Conservation (phyloP, 305 asterid species). For the Solanum hybrid region DNA sequence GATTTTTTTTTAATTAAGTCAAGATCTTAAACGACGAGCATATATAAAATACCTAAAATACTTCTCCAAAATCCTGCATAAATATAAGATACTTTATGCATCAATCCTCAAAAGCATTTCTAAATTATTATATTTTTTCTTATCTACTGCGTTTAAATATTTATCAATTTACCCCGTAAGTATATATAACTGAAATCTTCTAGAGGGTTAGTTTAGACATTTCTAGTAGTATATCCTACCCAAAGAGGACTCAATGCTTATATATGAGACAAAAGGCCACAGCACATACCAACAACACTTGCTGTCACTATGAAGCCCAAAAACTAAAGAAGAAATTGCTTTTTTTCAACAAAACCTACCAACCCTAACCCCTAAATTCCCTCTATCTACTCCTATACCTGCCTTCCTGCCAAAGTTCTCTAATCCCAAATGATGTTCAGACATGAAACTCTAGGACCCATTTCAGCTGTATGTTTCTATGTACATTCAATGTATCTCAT, state of each 20-base stretch:
- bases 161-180: background rate
- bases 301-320: background rate
- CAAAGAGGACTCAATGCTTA: background rate
- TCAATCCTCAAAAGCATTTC: background rate
- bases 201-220: background rate
- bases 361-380: conserved; percentile 14
- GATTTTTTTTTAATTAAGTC: background rate
- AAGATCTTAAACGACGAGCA: background rate
- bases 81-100: background rate
- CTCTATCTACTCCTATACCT: background rate
- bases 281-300: background rate
- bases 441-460: background rate
- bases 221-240: background rate
- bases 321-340: background rate
- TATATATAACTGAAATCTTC: background rate
- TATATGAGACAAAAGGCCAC: background rate
- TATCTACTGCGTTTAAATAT: background rate
- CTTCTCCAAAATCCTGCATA: background rate
- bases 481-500: background rate
- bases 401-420: background rate
- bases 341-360: background rate
- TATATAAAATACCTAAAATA: background rate
- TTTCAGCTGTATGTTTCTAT: background rate
- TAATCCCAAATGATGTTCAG: background rate
- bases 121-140: background rate